These are phyloP conservation scores for Nannochloris sp. DNA, from an alignment of 139 green algal genomes.

Conservation along the genomic window DNA sequence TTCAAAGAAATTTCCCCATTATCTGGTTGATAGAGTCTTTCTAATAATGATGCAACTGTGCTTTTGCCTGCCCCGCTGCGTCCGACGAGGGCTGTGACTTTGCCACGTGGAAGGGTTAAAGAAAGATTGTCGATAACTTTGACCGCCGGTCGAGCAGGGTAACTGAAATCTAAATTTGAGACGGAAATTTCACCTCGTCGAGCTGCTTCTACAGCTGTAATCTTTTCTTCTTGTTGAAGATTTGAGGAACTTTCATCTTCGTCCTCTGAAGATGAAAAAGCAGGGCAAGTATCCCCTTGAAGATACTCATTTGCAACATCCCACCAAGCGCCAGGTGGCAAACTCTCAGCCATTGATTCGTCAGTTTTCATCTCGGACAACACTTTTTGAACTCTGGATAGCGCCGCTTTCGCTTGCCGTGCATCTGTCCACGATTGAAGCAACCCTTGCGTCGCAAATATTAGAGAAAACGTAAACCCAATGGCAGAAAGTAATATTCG, in stretches of 20 bases:
- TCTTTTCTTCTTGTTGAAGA: slow-evolving; percentile 5
- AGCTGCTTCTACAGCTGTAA: slow-evolving; percentile 32
- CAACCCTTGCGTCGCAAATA: slow-evolving; percentile 74
- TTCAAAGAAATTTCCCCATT: slow-evolving; percentile 34
- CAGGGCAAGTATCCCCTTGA: background rate
- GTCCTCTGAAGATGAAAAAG: background rate
- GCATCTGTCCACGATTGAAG: slow-evolving; percentile 73
- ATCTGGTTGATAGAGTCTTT: slow-evolving; percentile 46
- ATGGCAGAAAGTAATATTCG: slow-evolving; percentile 74
- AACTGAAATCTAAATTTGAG: slow-evolving; percentile 57
- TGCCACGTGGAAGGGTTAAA: slow-evolving; percentile 59
- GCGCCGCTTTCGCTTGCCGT: slow-evolving; percentile 39
- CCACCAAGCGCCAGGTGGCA: slow-evolving; percentile 77
- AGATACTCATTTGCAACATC: slow-evolving; percentile 30
- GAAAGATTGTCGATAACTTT: slow-evolving; percentile 52
- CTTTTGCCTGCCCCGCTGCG: slow-evolving; percentile 74
- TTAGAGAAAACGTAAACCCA: slow-evolving; percentile 82
- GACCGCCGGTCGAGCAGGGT: slow-evolving; percentile 55
- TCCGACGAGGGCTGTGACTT: slow-evolving; percentile 76
- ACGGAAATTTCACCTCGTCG: slow-evolving; percentile 48
- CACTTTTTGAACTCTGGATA: slow-evolving; percentile 46
- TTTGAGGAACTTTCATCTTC: background rate
- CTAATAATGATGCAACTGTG: slow-evolving; percentile 70
- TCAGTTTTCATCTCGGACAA: slow-evolving; percentile 49
- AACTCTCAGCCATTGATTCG: slow-evolving; percentile 64